phyloP scores from a whole-genome alignment of 2,329 filamentous ascomycete species.

The Beauveria sp. region DNA sequence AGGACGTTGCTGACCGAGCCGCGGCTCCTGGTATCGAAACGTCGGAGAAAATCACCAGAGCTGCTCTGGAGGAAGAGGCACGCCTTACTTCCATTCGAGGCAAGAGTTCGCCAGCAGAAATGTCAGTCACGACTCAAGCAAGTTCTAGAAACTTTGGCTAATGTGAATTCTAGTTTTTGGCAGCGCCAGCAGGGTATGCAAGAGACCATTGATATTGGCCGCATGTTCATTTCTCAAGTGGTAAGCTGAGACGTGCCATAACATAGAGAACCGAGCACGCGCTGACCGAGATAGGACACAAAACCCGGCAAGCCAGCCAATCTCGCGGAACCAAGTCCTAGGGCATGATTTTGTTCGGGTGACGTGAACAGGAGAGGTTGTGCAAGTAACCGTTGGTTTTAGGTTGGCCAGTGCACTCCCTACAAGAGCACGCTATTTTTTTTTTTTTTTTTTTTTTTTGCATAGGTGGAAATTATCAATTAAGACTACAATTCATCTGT shows the following conservation, averaged over 20 bases:
- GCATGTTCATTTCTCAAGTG: constrained; percentile 44
- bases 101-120: constrained; percentile 43
- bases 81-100: constrained; percentile 41
- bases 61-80: constrained; percentile 57
- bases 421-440: not conserved
- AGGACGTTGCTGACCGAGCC: constrained; percentile 43
- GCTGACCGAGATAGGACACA: not conserved
- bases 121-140: constrained; percentile 26
- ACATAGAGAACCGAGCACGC: not conserved
- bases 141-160: constrained; percentile 13
- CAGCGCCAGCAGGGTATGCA: constrained; percentile 49
- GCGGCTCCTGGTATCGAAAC: constrained; percentile 39
- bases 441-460: not conserved
- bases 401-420: too few relatives aligned
- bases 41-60: constrained; percentile 57
- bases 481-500: not conserved
- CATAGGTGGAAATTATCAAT: not conserved
- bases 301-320: not conserved
- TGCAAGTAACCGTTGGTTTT: too few relatives aligned
- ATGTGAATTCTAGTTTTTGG: constrained; percentile 44
- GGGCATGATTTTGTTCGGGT: not conserved
- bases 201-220: constrained; percentile 51
- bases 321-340: not conserved
- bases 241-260: constrained; percentile 13
- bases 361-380: too few relatives aligned